These are phyloP conservation scores for Globisporangium cederbergense DNA, from an alignment of 352 stramenopile species.

Conservation along the genomic window DNA sequence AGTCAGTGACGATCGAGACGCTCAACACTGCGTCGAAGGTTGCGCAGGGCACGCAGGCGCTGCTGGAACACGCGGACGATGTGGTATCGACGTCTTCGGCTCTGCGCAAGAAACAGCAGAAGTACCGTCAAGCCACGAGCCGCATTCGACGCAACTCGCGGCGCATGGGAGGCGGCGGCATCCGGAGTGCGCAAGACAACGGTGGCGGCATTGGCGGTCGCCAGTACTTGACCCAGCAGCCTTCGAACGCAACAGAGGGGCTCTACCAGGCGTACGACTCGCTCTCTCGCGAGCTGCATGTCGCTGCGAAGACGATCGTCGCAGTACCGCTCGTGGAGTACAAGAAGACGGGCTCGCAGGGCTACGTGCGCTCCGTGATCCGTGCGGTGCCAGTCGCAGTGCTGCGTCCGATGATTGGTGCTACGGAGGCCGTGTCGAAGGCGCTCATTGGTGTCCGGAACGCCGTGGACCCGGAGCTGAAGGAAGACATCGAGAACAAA, in stretches of 20 bases:
- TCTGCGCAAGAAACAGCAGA: slow-evolving; percentile 64
- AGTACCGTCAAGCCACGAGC: slow-evolving; percentile 75
- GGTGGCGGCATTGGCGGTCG: slow-evolving; percentile 74
- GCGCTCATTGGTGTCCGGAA: slow-evolving; percentile 86
- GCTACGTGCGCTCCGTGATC: slow-evolving; percentile 86
- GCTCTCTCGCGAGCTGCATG: slow-evolving; percentile 75
- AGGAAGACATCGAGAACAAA: slow-evolving; percentile 91
- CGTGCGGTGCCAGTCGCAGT: slow-evolving; percentile 84
- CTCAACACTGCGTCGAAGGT: slow-evolving; percentile 84
- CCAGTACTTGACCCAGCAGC: slow-evolving; percentile 80
- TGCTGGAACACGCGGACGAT: slow-evolving; percentile 82
- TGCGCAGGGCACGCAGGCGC: slow-evolving; percentile 73
- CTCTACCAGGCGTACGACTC: slow-evolving; percentile 86
- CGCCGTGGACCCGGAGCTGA: slow-evolving; percentile 83
- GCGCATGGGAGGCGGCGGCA: slow-evolving; percentile 70
- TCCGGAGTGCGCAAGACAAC: slow-evolving; percentile 65
- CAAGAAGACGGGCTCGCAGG: slow-evolving; percentile 87
- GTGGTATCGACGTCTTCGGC: slow-evolving; percentile 67
- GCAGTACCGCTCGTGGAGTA: slow-evolving; percentile 88
- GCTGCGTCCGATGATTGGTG: slow-evolving; percentile 84
- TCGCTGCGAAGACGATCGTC: slow-evolving; percentile 86
- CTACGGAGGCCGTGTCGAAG: slow-evolving; percentile 82
- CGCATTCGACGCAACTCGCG: slow-evolving; percentile 80
- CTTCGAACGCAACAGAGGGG: slow-evolving; percentile 75
- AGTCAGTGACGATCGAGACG: slow-evolving; percentile 87